Evolutionary conservation across 2,329 filamentous ascomycete species (phyloP), one percentile per base, ranked within the genome.

Genomic region (Chaetomium sp.): DNA sequence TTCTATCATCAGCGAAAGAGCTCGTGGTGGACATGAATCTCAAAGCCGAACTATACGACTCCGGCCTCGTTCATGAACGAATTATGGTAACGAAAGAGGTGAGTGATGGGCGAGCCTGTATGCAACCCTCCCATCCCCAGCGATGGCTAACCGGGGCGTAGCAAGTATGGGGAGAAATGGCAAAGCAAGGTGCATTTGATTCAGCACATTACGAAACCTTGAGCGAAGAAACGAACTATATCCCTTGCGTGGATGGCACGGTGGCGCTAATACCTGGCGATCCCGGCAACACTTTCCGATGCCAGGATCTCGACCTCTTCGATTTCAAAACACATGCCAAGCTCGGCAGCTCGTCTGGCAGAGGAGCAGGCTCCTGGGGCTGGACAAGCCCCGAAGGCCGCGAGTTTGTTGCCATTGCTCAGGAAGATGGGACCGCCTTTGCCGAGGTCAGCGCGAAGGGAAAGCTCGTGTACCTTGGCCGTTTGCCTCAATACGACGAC

Each of bases 291-390:
- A 83, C 80, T 2, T 84, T 82, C 72, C 72, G 71, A 33, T 83
- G 81, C 72, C 78, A 53, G 13, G 23, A 60, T 45, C 57, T 85
- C 13, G 84, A 87, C 68, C 78, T 85, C 2, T 82, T 85, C 70
- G 81, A 84, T 69, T 87, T 87, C 74, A 74, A 83, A 53, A 80
- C 78, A 47, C 85, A 87, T 69, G 78, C 79, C 3, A 79, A 80
- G 31, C 78, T 87, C 1, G 85, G 84, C 6, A 83, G 81, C 67
- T 67, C 69, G 51, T 71, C 66, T 3, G 76, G 74, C 4, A 63
- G 71, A 45, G 78, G 78, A 0, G 76, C 78, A 0, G 78, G 76
- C 0, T 78, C 77, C 0, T 82, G 78, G 80, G 82, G 82, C 4
- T 81, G 79, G 82, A 82, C 81, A 0, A 79, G 78, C 2, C 73